Percentiles rank a stretch among this genome's conserved stretches.
phyloP scores from a whole-genome alignment of 306 rosid species.

The Corylus avellana region DNA sequence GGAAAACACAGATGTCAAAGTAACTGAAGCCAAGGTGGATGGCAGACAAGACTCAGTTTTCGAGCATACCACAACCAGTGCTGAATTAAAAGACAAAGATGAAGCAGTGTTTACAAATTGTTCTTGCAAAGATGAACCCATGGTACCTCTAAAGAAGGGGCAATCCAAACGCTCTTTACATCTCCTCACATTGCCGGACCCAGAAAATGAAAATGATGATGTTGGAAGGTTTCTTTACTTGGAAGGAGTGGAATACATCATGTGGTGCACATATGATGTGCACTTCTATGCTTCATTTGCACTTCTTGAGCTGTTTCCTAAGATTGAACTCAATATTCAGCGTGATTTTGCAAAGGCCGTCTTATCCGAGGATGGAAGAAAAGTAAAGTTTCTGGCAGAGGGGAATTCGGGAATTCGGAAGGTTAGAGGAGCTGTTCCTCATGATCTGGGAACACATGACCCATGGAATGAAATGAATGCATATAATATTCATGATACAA shows the following conservation, averaged over 20 bases:
- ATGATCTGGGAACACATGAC: conserved; percentile 96
- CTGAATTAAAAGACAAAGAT: conserved; percentile 32
- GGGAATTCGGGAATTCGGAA: conserved; percentile 96
- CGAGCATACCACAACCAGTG: conserved; percentile 30
- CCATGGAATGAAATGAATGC: conserved; percentile 99
- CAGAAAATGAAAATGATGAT: conserved; percentile 53
- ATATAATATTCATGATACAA: conserved; percentile 91
- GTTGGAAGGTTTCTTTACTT: conserved; percentile 94
- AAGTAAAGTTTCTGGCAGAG: conserved; percentile 87
- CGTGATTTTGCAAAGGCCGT: conserved; percentile 96
- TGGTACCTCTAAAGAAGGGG: conserved; percentile 30
- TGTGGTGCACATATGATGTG: conserved; percentile 99
- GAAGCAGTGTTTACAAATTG: conserved; percentile 27
- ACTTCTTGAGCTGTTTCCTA: conserved; percentile 94
- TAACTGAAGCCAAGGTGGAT: conserved; percentile 49
- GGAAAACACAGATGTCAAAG: conserved; percentile 39
- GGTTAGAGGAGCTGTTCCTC: conserved; percentile 95
- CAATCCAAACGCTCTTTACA: conserved; percentile 21
- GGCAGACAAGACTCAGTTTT: conserved; percentile 40
- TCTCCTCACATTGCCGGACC: conserved; percentile 30
- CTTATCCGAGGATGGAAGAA: conserved; percentile 92
- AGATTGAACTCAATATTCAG: conserved; percentile 88
- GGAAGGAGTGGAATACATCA: conserved; percentile 95
- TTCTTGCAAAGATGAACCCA: conserved; percentile 33
- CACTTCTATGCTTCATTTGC: conserved; percentile 99